These are phyloP conservation scores for Gracilaria caudata DNA, from an alignment of 23 red algal species.

Conservation along the genomic window DNA sequence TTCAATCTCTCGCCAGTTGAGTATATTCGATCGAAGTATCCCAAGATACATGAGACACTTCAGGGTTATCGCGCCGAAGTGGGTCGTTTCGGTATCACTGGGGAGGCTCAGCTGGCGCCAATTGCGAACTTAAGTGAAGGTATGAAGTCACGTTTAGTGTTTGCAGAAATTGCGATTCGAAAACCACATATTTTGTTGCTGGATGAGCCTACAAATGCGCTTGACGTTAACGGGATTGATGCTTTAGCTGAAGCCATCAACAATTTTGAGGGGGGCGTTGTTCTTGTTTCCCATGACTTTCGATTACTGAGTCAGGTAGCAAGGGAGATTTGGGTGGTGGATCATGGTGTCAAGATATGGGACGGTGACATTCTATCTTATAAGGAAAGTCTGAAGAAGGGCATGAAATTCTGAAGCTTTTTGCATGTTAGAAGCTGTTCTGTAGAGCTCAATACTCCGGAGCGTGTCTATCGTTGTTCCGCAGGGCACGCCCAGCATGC, in stretches of 20 bases:
- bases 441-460: too few relatives aligned
- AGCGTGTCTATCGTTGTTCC: too few relatives aligned
- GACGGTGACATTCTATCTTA: slow-evolving; percentile 81
- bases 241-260: slow-evolving; percentile 90
- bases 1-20: slow-evolving; percentile 80
- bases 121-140: slow-evolving; percentile 90
- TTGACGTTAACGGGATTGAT: slow-evolving; percentile 95
- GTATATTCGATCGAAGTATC: slow-evolving; percentile 75
- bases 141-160: slow-evolving; percentile 92
- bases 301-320: slow-evolving; percentile 86
- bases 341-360: slow-evolving; percentile 75
- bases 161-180: slow-evolving; percentile 93
- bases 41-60: slow-evolving; percentile 74
- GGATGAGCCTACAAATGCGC: slow-evolving; percentile 96
- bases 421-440: background rate
- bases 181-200: slow-evolving; percentile 94
- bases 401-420: slow-evolving; percentile 70
- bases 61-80: slow-evolving; percentile 80
- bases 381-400: slow-evolving; percentile 81
- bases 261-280: slow-evolving; percentile 92
- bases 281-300: slow-evolving; percentile 97
- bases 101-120: slow-evolving; percentile 70
- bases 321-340: slow-evolving; percentile 92
- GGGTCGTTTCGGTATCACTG: slow-evolving; percentile 83
- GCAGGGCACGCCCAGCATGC: too few relatives aligned